Conservation (phyloP, 306 rosid species). For the Myrica gale region DNA sequence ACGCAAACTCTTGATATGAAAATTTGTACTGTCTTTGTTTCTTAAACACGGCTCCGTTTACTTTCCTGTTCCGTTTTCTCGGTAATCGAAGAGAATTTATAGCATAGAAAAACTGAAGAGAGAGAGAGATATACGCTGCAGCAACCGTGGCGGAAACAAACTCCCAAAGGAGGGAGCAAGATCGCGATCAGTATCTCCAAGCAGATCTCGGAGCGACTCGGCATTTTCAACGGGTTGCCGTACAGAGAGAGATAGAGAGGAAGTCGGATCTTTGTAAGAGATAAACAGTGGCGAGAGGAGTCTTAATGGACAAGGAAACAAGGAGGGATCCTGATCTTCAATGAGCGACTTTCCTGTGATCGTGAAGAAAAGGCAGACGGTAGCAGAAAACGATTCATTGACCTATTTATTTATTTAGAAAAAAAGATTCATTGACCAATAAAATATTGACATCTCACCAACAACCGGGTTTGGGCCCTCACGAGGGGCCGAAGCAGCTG, state of each 20-base stretch:
- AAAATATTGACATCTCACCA: not conserved
- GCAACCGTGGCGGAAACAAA: conserved; percentile 81
- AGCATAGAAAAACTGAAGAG: not conserved
- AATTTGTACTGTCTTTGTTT: not conserved
- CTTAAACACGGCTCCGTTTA: no score
- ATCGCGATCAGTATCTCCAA: conserved; percentile 68
- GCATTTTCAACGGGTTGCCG: conserved; percentile 40
- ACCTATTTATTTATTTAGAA: no score
- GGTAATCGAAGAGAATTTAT: not conserved
- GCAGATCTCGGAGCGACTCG: conserved; percentile 54
- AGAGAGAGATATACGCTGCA: conserved; percentile 52
- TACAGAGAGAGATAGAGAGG: not conserved
- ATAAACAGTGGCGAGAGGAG: not conserved
- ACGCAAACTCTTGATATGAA: not conserved
- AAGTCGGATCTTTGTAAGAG: no score
- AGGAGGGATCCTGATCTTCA: not conserved
- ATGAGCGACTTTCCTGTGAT: not conserved
- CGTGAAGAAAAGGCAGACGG: not conserved
- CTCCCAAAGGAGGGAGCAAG: conserved; percentile 73
- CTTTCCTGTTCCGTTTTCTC: not conserved
- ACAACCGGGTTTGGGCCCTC: no score
- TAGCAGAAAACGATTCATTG: not conserved
- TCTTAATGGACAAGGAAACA: conserved; percentile 23
- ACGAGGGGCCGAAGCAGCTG: no score
- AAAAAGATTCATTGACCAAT: not conserved